Base-by-base conservation (phyloP, 2,329 filamentous ascomycete species). In the Aspergillus neotritici region DNA sequence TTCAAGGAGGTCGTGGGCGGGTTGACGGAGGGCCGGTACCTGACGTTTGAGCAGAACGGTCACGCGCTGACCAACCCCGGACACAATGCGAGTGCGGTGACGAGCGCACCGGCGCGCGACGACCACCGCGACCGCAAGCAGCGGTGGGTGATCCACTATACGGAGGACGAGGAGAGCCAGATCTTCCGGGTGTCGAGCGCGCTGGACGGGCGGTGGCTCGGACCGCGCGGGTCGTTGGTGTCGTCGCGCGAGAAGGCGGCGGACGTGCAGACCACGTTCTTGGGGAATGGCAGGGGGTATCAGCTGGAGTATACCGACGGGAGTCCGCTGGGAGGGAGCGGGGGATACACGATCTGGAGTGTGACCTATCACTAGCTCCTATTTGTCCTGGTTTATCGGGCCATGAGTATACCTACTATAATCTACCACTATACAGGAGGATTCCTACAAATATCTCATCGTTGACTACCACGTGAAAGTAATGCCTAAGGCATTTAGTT, bases 11-110 rank as follows among this genome's bases (percentile, higher is more conserved):
- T 75, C 25, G 63, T 76, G 3, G 76, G 77, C 1, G 63, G 69
- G 15, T 60, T 79, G 17, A 78, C 74, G 4, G 76, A 79, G 53
- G 77, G 76, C 9, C 73, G 75, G 13, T 78, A 73, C 51, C 64
- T 79, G 11, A 71, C 73, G 4, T 73, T 79, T 41, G 75, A 77
- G 52, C 58, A 63, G 41, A 57, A 62, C 29, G 70, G 70, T n/a
- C 62, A 55, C 13, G 73, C 73, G 0, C 62, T 78, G 12, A 61
- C 61, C 6, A 70, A 68, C 41, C 43, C 55, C 4, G 50, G 51
- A 8, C 21, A 9, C 31, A 43, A 46, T 5, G 35, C 42, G 7
- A 37, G 35, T 16, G 21, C 35, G 3, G 10, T 55, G 28, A 62
- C 44, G 35, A 50, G 47, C 14, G 57, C 53, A 4, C 47, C 47